Percentiles rank a stretch among this genome's conserved stretches.
These are phyloP conservation scores for Cymbidium sinense DNA, from an alignment of 106 monocot species.

Conservation along the genomic window DNA sequence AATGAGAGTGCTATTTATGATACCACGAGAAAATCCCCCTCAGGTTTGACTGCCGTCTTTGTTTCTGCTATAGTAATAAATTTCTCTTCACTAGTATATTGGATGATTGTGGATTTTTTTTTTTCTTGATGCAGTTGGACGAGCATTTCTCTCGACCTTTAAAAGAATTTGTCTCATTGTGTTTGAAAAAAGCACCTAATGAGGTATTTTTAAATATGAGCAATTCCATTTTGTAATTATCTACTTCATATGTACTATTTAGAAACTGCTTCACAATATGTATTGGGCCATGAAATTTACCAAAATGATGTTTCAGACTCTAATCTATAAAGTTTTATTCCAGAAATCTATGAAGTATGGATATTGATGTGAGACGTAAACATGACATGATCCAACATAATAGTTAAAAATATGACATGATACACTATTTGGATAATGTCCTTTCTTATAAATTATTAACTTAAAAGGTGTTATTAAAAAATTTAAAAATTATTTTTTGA, in stretches of 20 bases:
- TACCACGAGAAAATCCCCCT: conserved; percentile 97
- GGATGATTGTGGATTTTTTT: background rate
- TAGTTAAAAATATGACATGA: background rate
- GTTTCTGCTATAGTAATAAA: background rate
- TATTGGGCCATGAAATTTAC: background rate
- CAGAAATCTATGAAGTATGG: background rate
- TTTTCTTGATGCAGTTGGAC: conserved; percentile 60
- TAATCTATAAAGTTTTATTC: background rate
- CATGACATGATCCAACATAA: background rate
- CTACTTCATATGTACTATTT: background rate
- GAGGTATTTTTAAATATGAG: conserved; percentile 52
- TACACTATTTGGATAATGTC: background rate
- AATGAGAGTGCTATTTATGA: conserved; percentile 98
- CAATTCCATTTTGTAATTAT: background rate
- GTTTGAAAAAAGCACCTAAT: conserved; percentile 74
- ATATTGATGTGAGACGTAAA: background rate
- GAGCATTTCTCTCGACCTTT: conserved; percentile 91
- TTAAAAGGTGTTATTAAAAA: background rate
- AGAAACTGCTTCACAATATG: background rate
- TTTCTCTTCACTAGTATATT: background rate
- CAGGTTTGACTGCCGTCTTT: conserved; percentile 43
- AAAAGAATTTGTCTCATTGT: conserved; percentile 92
- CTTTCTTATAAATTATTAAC: background rate
- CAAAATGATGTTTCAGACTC: background rate
- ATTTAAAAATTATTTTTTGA: background rate